A percentile compares a stretch with the other conserved stretches of the same genome.
Evolutionary conservation across 2,329 filamentous ascomycete genomes (phyloP).

Genomic region (Didymella arachidicola): DNA sequence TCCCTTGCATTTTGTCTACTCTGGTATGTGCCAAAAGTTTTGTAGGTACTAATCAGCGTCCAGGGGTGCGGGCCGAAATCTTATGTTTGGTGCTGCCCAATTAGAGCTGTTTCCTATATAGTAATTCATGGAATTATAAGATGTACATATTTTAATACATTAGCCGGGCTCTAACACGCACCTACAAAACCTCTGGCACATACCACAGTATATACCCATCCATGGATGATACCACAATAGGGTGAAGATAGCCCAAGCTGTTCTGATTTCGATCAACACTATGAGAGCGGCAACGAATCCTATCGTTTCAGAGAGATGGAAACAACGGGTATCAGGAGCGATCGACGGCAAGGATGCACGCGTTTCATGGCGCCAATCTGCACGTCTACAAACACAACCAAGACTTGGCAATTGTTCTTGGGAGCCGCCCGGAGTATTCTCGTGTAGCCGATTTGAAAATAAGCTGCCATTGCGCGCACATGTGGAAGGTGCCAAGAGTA

Average conservation of each 20-base stretch:
- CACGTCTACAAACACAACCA: not conserved
- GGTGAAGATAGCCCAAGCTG: not conserved
- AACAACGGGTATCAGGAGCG: slow-evolving; percentile 9
- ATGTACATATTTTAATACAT: too few relatives aligned
- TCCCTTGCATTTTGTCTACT: too few relatives aligned
- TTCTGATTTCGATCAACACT: slow-evolving; percentile 10
- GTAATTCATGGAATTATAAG: too few relatives aligned
- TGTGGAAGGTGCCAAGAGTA: not conserved
- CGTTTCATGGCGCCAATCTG: slow-evolving; percentile 1
- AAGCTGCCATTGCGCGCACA: not conserved
- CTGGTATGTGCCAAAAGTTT: too few relatives aligned
- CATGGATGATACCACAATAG: too few relatives aligned
- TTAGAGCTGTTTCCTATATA: too few relatives aligned
- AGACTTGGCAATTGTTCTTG: not conserved
- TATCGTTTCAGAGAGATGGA: slow-evolving; percentile 9
- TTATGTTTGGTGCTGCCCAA: too few relatives aligned
- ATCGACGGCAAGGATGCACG: slow-evolving; percentile 13
- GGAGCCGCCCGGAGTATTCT: not conserved
- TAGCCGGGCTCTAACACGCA: too few relatives aligned
- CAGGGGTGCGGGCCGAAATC: too few relatives aligned
- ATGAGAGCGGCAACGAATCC: not conserved
- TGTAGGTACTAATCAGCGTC: too few relatives aligned
- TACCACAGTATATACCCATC: too few relatives aligned
- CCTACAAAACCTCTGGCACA: too few relatives aligned
- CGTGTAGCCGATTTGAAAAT: not conserved